Conservation (phyloP, 768 basidiomycete genomes). For the Lepiota venenata region DNA sequence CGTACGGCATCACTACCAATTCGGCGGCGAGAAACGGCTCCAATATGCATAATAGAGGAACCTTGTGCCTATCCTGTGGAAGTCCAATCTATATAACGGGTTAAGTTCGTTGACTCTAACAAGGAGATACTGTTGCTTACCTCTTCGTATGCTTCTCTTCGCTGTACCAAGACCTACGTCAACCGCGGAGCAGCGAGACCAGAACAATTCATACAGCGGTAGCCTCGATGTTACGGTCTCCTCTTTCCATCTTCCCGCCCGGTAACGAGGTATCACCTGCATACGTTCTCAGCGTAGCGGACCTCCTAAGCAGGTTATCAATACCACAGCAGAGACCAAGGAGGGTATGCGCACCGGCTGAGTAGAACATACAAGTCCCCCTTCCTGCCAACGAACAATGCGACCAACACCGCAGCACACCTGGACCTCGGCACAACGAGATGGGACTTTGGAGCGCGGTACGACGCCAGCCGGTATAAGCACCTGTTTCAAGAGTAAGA, state of each 20-base stretch:
- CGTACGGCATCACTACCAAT: conserved; percentile 83
- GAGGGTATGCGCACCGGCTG: conserved; percentile 55
- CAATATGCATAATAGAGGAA: conserved; percentile 73
- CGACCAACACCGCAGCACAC: conserved; percentile 77
- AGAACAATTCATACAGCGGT: conserved; percentile 63
- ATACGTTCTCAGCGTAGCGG: conserved; percentile 68
- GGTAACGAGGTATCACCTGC: conserved; percentile 89
- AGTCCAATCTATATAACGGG: conserved; percentile 67
- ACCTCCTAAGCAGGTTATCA: conserved; percentile 49
- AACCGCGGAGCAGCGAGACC: background rate
- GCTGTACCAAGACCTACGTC: conserved; percentile 32
- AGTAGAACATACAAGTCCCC: conserved; percentile 86
- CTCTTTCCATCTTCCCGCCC: conserved; percentile 75
- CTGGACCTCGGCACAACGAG: conserved; percentile 51
- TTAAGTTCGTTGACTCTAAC: background rate
- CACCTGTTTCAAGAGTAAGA: conserved; percentile 37
- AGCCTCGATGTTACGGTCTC: conserved; percentile 68
- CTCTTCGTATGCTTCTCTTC: conserved; percentile 91
- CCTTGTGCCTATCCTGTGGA: conserved; percentile 62
- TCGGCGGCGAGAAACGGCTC: conserved; percentile 76
- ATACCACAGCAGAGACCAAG: background rate
- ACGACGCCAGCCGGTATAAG: conserved; percentile 49
- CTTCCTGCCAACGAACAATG: conserved; percentile 77
- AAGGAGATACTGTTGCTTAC: conserved; percentile 31
- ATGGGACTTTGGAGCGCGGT: conserved; percentile 37